Evolutionary conservation across 805 yeast genomes (phyloP), one percentile per base, ranked within the genome.

Genomic region (Suhomyces tanzawaensis): DNA sequence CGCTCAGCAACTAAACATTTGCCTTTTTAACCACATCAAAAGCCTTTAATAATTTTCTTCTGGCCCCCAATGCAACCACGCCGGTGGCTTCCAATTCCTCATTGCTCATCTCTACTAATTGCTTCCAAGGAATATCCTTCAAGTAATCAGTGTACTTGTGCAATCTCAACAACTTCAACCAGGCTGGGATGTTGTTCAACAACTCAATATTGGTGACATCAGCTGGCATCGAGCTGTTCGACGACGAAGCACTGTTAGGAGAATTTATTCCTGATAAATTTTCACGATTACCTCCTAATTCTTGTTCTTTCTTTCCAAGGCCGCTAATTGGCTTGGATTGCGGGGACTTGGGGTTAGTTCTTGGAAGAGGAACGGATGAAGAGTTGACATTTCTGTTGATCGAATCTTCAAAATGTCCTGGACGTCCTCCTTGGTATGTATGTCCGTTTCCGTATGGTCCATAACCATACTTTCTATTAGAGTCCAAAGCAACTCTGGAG

Each of bases 111-210:
- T 77, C 77, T 42, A 93, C 75, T 67, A 93, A 72, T 31, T 83
- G 85, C 45, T 74, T 69, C 98, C 99, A 93, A 18, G 75, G 71
- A 46, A 82, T 70, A 44, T 79, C 81, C 51, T 82, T 78, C 46
- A 93, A 71, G 41, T 85, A 84, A 24, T 81, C 89, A 1, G 98
- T 90, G 66, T 93, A 93, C 63, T 93, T 93, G 71, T 93, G 99
- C 53, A 93, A 72, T 47, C 99, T 71, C 44, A 91, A 69, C 9
- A 89, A 74, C 60, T 95, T 83, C 60, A 93, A 72, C 99, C 99
- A 93, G 7, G 84, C 82, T 2, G 97, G 95, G 34, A 93, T 79
- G 57, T 93, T 91, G 42, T 69, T 65, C 51, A 93, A 69, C 44
- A 80, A 62, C 43, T 76, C 76, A 29, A 55, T 37, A 51, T 58